Evolutionary conservation across 345 rosid species (phyloP).

Genomic region (Melastoma malabathricum): DNA sequence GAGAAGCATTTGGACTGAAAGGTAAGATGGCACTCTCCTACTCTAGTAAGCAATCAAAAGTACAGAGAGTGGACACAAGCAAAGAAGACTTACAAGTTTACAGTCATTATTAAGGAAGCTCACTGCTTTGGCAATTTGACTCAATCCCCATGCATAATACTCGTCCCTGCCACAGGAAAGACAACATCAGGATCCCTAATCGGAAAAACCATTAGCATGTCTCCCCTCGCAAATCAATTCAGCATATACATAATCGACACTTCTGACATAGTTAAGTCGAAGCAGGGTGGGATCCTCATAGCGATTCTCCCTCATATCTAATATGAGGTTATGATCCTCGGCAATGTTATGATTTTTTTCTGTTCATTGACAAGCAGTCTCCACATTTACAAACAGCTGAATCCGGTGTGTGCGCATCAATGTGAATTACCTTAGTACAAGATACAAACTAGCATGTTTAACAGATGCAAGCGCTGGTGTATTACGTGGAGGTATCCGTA

Average conservation of each 20-base stretch:
- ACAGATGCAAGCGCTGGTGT: neutral
- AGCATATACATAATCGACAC: too few species aligned
- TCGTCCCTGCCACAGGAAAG: conserved; percentile 59
- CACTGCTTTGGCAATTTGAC: conserved; percentile 92
- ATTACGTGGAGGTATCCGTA: conserved; percentile 11
- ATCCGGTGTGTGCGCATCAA: too few species aligned
- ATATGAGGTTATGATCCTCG: too few species aligned
- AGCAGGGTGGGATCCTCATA: too few species aligned
- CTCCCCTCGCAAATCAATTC: neutral
- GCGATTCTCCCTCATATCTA: too few species aligned
- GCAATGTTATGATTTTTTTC: too few species aligned
- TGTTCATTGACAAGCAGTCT: too few species aligned
- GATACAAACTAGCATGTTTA: neutral
- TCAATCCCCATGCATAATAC: conserved; percentile 86
- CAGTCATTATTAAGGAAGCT: conserved; percentile 98
- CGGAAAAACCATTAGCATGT: conserved; percentile 1
- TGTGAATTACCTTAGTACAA: neutral
- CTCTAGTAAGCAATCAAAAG: neutral
- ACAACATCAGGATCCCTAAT: conserved; percentile 2
- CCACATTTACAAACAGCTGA: too few species aligned
- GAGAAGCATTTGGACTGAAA: neutral
- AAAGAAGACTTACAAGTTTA: conserved; percentile 62
- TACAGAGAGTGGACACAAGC: neutral
- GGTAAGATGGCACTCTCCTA: neutral
- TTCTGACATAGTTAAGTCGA: too few species aligned